phyloP scores from a whole-genome alignment of 1,284 basidiomycete genomes.

The Tilletia walkeri region DNA sequence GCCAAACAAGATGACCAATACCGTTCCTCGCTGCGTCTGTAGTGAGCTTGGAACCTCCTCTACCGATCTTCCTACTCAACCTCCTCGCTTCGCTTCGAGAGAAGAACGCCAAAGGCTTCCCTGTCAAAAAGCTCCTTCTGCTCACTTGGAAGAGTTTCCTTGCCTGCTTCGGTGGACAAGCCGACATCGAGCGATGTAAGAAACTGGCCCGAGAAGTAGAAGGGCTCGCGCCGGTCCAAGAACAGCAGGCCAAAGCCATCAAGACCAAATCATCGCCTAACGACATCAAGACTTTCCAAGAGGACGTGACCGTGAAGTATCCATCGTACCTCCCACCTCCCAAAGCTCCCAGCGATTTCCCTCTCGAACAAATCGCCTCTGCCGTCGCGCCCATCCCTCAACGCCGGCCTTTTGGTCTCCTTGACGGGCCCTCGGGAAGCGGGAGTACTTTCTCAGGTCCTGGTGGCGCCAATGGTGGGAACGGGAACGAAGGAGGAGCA shows the following conservation, averaged over 20 bases:
- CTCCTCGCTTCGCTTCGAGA: slow-evolving; percentile 85
- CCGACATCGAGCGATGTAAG: slow-evolving; percentile 80
- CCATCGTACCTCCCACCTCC: slow-evolving; percentile 59
- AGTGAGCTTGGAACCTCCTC: slow-evolving; percentile 76
- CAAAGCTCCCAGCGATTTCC: slow-evolving; percentile 50
- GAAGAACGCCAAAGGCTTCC: slow-evolving; percentile 78
- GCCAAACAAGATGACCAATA: not conserved
- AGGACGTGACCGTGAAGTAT: slow-evolving; percentile 52
- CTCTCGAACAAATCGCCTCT: slow-evolving; percentile 52
- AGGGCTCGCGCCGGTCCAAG: slow-evolving; percentile 53
- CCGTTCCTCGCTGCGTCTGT: not conserved
- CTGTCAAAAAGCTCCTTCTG: slow-evolving; percentile 69
- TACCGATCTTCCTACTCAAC: slow-evolving; percentile 88
- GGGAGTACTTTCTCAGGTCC: slow-evolving; percentile 5
- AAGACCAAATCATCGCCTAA: slow-evolving; percentile 41
- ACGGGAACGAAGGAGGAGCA: not conserved
- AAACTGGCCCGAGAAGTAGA: slow-evolving; percentile 76
- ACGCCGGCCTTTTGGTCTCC: slow-evolving; percentile 36
- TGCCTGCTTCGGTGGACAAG: slow-evolving; percentile 85
- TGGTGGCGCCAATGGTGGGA: not conserved
- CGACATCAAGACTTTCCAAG: slow-evolving; percentile 47
- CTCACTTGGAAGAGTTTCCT: slow-evolving; percentile 93
- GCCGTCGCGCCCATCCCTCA: slow-evolving; percentile 42
- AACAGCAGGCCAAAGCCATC: slow-evolving; percentile 19
- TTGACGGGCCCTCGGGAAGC: slow-evolving; percentile 3